Percentiles rank a stretch among this genome's conserved stretches.
Evolutionary conservation across 2,329 filamentous ascomycete species (phyloP).

Genomic region (Cladophialophora yegresii): DNA sequence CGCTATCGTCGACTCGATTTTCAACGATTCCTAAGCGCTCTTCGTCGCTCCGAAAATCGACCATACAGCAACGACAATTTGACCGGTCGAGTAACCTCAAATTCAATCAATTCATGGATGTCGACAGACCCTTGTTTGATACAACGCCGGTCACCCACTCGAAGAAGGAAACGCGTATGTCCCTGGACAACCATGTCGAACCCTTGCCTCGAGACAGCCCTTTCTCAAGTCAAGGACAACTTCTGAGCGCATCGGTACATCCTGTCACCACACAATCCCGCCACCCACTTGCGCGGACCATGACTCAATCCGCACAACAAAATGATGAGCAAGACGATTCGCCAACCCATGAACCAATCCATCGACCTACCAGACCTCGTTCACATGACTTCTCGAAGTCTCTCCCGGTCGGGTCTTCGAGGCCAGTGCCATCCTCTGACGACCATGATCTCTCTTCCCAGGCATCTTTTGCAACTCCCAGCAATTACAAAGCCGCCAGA

Average conservation of each 20-base stretch:
- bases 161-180: conserved; percentile 69
- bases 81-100: conserved; percentile 57
- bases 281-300: conserved; percentile 81
- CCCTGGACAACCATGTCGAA: conserved; percentile 74
- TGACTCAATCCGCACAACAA: conserved; percentile 82
- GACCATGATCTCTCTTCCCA: conserved; percentile 40
- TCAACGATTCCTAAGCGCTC: conserved; percentile 66
- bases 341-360: conserved; percentile 62
- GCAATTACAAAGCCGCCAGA: conserved; percentile 73
- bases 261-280: conserved; percentile 51
- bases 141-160: conserved; percentile 58
- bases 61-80: conserved; percentile 77
- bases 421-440: conserved; percentile 51
- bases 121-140: conserved; percentile 49
- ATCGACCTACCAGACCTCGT: conserved; percentile 49
- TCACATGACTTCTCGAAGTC: conserved; percentile 61
- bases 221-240: conserved; percentile 59
- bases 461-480: conserved; percentile 69
- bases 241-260: conserved; percentile 59
- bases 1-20: conserved; percentile 47
- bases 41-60: conserved; percentile 80
- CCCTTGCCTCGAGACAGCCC: conserved; percentile 65
- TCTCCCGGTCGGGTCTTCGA: conserved; percentile 66
- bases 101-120: conserved; percentile 39
- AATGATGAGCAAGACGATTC: conserved; percentile 76